These are phyloP conservation scores for Trichomonas vaginalis DNA, from an alignment of 208 protist genomes.

Conservation along the genomic window DNA sequence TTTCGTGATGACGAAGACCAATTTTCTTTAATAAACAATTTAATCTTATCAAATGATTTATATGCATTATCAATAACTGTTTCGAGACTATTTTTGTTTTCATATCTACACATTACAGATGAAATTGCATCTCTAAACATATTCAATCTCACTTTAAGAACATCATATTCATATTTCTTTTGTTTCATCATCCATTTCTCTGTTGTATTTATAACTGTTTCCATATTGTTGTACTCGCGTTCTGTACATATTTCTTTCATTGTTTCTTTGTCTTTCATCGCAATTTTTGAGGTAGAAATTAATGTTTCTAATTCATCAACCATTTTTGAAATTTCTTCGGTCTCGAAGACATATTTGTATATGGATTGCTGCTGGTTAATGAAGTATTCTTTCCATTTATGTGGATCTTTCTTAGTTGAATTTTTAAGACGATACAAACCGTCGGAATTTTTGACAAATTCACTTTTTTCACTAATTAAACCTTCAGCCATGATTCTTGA, in stretches of 20 bases:
- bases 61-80: neutral
- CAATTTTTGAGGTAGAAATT: neutral
- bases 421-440: too few species aligned
- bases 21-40: neutral
- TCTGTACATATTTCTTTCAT: neutral
- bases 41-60: neutral
- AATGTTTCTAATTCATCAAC: neutral
- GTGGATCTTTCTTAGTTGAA: neutral
- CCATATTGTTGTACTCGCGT: neutral
- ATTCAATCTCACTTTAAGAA: neutral
- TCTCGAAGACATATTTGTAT: neutral
- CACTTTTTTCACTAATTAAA: too few species aligned
- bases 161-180: neutral
- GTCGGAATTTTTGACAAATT: too few species aligned
- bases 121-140: neutral
- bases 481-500: too few species aligned
- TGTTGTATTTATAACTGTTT: neutral
- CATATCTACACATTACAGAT: neutral
- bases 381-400: neutral
- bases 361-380: neutral
- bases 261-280: neutral
- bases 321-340: neutral
- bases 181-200: neutral
- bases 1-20: neutral
- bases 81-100: neutral